Evolutionary conservation across 148 eudicot species (phyloP), one percentile per base, ranked within the genome.

Genomic region (Oxyria digyna): DNA sequence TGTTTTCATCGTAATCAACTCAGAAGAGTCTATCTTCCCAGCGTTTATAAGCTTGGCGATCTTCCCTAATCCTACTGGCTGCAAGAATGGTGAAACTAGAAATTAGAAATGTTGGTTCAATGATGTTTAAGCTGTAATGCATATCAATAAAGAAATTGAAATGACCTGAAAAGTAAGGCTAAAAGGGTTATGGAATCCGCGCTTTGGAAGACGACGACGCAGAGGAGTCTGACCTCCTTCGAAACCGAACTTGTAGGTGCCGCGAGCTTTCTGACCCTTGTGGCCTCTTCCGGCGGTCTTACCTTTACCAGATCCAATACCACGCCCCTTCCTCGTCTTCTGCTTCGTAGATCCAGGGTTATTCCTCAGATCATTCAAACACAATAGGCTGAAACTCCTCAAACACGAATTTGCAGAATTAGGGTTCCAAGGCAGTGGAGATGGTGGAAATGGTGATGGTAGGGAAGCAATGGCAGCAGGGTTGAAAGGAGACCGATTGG

Each of bases 61-160:
- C 89, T 94, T 94, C 69, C 97, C 97, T 52, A 94, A 75, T 6
- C 99, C 99, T 67, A 86, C 89, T 66, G 99, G 99, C 99, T 94
- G 99, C 69, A 59, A 27, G 15, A 59, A 59, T 3, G 65, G 18
- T 14, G 20, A 29, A 59, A 59, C 37, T 4, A 59, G 38, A 59
- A 29, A 15, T n/a, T n/a, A n/a, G n/a, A n/a, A n/a, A n/a, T n/a
- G n/a, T n/a, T n/a, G n/a, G n/a, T n/a, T n/a, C n/a, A n/a, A n/a
- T n/a, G n/a, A n/a, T n/a, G n/a, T n/a, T n/a, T n/a, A 59, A 59
- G 0, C 12, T 20, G 26, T 20, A 20, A 38, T 38, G 41, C 9
- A 38, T 38, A 3, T 38, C 41, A 38, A 5, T 33, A 33, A 50
- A 9, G 32, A 27, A 26, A 8, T 13, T 11, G 17, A 29, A 57